Evolutionary conservation across 768 basidiomycete genomes (phyloP).

Genomic region (Tulasnella sp.): DNA sequence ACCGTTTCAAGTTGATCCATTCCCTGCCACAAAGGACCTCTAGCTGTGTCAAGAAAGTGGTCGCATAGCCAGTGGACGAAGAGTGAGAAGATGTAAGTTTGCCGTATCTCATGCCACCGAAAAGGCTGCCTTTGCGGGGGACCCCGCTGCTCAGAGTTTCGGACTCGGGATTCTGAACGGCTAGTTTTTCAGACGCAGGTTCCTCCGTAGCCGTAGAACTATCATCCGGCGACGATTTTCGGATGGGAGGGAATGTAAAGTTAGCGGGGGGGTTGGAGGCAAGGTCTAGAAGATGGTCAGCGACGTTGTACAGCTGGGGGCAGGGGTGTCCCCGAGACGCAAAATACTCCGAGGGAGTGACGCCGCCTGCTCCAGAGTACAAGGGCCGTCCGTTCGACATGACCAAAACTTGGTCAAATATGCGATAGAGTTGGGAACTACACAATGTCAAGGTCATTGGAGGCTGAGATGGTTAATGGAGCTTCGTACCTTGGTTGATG

Average conservation of each 20-base stretch:
- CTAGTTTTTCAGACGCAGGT: too few relatives aligned
- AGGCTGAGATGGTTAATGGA: neutral
- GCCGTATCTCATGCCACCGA: neutral
- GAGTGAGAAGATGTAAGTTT: constrained; percentile 12
- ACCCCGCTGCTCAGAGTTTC: too few relatives aligned
- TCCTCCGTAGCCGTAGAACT: too few relatives aligned
- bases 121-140: neutral
- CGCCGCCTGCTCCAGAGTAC: constrained; percentile 66
- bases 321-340: constrained; percentile 38
- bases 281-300: constrained; percentile 84
- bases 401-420: constrained; percentile 70
- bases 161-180: too few relatives aligned
- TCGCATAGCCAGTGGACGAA: constrained; percentile 36
- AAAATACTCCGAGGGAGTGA: constrained; percentile 58
- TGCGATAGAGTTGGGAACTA: constrained; percentile 71
- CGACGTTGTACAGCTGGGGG: constrained; percentile 77
- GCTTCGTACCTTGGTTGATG: constrained; percentile 64
- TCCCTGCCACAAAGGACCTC: constrained; percentile 72
- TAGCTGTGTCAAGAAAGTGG: constrained; percentile 83
- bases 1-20: constrained; percentile 70
- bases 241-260: constrained; percentile 22
- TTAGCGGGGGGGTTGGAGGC: constrained; percentile 50
- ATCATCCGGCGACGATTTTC: too few relatives aligned
- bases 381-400: constrained; percentile 65
- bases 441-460: constrained; percentile 19